Evolutionary conservation across 2,329 filamentous ascomycete species (phyloP), one percentile per base, ranked within the genome.

Genomic region (Alternaria solani): DNA sequence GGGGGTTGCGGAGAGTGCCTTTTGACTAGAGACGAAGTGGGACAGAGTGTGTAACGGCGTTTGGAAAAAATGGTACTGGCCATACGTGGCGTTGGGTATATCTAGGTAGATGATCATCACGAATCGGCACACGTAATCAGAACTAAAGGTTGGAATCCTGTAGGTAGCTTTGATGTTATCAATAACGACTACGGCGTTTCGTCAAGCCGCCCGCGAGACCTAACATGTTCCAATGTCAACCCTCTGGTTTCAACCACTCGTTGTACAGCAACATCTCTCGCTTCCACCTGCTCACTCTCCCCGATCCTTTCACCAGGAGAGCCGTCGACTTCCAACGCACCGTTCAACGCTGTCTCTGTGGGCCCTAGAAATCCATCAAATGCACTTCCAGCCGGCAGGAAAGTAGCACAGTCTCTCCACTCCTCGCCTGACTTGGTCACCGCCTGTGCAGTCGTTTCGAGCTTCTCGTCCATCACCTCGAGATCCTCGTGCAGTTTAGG

Each of bases 1-100:
- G 63, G 61, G 80, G 82, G 16, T 76, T 96, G 68, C 86, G 92
- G 65, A 86, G 92, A 68, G 89, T 96, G 70, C 92, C 92, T 0
- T 96, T 96, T 78, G 93, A 92, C 78, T 99, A 41, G 65, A 26
- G 5, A 49, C 23, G 30, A 18, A n/a, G 5, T 4, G 53, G n/a
- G 28, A 18, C 1, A 26, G 44, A 11, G 12, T 46, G 11, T 43
- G 5, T 6, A 36, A 25, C 5, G 32, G 46, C 30, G 23, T 30
- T 44, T 3, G 7, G 7, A 47, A 23, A 36, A 34, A 20, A 48
- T 36, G 11, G 25, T 11, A 36, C 46, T 23, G 20, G 39, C 12
- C 30, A 49, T n/a, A 3, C 11, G 12, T 36, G 46, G 46, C 14
- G 18, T 34, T 18, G 30, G 18, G 12, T 49, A 25, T 36, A 49